A percentile compares a stretch with the other conserved stretches of the same genome.
These are phyloP conservation scores for Beauveria pseudobassiana DNA, from an alignment of 2,329 filamentous ascomycete species.

Conservation along the genomic window DNA sequence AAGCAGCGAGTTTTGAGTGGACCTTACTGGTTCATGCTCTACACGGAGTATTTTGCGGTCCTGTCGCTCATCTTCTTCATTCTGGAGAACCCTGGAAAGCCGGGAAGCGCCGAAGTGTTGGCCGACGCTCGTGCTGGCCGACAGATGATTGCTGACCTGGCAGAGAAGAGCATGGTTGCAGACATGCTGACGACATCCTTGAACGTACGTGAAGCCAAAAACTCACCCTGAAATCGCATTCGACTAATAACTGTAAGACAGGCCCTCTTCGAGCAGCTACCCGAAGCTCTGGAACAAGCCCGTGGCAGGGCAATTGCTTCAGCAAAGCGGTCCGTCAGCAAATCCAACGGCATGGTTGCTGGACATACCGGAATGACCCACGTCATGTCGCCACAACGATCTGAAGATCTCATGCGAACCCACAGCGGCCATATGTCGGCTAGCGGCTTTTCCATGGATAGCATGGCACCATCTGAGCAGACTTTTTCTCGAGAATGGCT, in stretches of 20 bases:
- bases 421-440: constrained; percentile 21
- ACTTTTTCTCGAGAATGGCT: constrained; percentile 30
- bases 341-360: constrained; percentile 24
- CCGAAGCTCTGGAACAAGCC: constrained; percentile 57
- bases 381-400: constrained; percentile 26
- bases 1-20: constrained; percentile 68
- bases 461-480: constrained; percentile 22
- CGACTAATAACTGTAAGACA: constrained; percentile 28
- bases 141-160: constrained; percentile 70
- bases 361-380: constrained; percentile 23
- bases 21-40: constrained; percentile 81
- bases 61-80: constrained; percentile 74
- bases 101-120: constrained; percentile 69
- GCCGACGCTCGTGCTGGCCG: constrained; percentile 80
- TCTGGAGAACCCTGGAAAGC: constrained; percentile 69
- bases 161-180: constrained; percentile 79
- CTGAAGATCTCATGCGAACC: constrained; percentile 26
- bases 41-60: constrained; percentile 76
- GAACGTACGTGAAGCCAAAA: constrained; percentile 45
- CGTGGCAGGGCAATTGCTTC: constrained; percentile 25
- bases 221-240: constrained; percentile 6
- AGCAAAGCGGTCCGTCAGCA: constrained; percentile 20
- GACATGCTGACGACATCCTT: constrained; percentile 76
- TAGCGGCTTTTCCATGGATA: constrained; percentile 27
- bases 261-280: constrained; percentile 78